Evolutionary conservation across 1,284 basidiomycete species (phyloP), one percentile per base, ranked within the genome.

Genomic region (Polyporus tsugae): DNA sequence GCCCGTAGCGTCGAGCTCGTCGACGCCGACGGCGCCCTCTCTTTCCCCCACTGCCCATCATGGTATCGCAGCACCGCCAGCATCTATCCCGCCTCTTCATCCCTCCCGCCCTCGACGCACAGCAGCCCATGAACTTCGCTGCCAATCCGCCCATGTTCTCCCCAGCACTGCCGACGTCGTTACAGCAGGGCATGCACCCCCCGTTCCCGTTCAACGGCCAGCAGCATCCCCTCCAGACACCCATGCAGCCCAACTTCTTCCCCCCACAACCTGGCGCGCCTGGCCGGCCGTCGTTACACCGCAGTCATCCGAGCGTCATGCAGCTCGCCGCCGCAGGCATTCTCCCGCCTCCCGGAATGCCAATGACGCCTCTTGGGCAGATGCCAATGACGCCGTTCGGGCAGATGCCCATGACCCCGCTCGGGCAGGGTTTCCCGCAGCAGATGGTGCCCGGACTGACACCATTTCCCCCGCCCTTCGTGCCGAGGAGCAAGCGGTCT

Each of bases 221-320:
- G 10, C 65, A 77, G 64, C 75, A 84, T 55, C 78, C 77, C 49
- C 74, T 92, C 60, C 91, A 91, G 76, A 92, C 91, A 2, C 91
- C 91, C 58, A 88, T 92, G 83, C 92, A 92, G 75, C 76, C 85
- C 29, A 86, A 84, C 73, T 93, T 92, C 74, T 81, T 81, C 70
- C 81, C 83, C 2, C 84, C 82, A 29, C 84, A 83, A 10, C 86
- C 85, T 55, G 81, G 79, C 52, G 82, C 84, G 1, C 88, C 89
- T 6, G 82, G 78, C 57, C 85, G 87, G 61, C 89, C 89, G 1
- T 77, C 81, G 17, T 68, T 83, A 79, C 78, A 82, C 75, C 69
- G 80, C 61, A 59, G 87, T 85, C 86, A 89, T 72, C 84, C 88
- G 13, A 93, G 90, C 76, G 82, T 92, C 3, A 85, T 85, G 44